phyloP scores from a whole-genome alignment of 257 asterid genomes.

The Nemophila menziesii region DNA sequence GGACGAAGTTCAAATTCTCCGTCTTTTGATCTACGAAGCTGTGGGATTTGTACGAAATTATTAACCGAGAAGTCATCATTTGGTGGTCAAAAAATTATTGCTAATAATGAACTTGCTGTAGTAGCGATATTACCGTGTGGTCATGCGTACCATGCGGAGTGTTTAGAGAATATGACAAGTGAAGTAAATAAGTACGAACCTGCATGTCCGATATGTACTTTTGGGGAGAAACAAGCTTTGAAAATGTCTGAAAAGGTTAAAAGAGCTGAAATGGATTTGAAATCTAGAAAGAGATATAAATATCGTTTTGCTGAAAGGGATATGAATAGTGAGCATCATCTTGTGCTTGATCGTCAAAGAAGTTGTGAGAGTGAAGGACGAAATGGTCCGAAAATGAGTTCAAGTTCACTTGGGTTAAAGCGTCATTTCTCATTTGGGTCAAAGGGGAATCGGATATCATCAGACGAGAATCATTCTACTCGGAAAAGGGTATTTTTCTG shows the following conservation, averaged over 20 bases:
- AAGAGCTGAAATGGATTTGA: constrained; percentile 68
- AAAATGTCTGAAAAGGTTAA: constrained; percentile 77
- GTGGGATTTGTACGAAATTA: constrained; percentile 78
- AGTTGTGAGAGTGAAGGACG: constrained; percentile 36
- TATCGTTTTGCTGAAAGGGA: constrained; percentile 54
- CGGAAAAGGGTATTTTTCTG: constrained; percentile 50
- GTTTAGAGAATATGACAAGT: constrained; percentile 85
- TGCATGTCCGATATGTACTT: constrained; percentile 81
- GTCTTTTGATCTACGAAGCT: constrained; percentile 47
- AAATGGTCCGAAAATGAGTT: constrained; percentile 47
- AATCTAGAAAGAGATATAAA: constrained; percentile 44
- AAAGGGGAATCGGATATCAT: constrained; percentile 27
- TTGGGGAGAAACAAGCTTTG: constrained; percentile 62
- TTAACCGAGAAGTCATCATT: constrained; percentile 57
- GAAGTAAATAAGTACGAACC: constrained; percentile 80
- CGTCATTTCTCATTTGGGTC: constrained; percentile 80
- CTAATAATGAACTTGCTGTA: constrained; percentile 68
- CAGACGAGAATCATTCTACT: constrained; percentile 38
- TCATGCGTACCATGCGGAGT: constrained; percentile 88
- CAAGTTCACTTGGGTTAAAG: constrained; percentile 45
- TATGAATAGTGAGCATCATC: constrained; percentile 23
- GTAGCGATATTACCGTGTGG: constrained; percentile 83
- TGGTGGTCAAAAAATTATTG: constrained; percentile 49
- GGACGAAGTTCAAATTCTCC: constrained; percentile 38
- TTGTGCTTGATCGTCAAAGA: constrained; percentile 39